Evolutionary conservation across 441 rosid species (phyloP), one percentile per base, ranked within the genome.

Genomic region (Arabidopsis hybrid): DNA sequence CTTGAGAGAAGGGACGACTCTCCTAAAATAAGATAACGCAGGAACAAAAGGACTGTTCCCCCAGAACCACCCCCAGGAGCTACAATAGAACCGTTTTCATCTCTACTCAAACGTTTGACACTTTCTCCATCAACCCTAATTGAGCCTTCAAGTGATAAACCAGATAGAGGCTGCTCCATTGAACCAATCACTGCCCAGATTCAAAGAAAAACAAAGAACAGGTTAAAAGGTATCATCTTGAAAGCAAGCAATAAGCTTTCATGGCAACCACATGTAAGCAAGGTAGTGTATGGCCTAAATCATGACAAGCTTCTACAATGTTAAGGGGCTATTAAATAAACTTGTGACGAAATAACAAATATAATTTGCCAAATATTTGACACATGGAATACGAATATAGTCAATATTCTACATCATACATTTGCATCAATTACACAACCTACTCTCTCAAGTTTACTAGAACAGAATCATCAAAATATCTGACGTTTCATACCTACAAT

Each of bases 21-120:
- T 8, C 84, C 86, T 76, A 92, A 76, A 78, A 80, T 83, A 74
- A 96, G 82, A 5, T 83, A 73, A 18, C 79, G 88, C 84, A 94
- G 77, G 81, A 96, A 96, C 80, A 94, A 61, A 73, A 96, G 89
- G 51, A 96, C 77, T 57, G 97, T 86, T 83, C 99, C 99, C 56
- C 99, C 99, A 46, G 99, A 92, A 74, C 97, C 99, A 79, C 98
- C 99, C 21, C 99, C 99, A 64, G 98, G 95, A 74, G 83, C 88
- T 46, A 84, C 72, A 69, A 18, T 72, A 51, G 86, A 80, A 65
- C 64, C 75, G 71, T 87, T 78, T 35, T 67, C 83, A 74, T 61
- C 55, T 60, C 78, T 66, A 31, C 32, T 76, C 52, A 71, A 69
- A 76, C 66, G 78, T 73, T 75, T 76, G 72, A 81, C 83, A 81